Conservation (phyloP, 495 filamentous ascomycete genomes). For the Parmelia sp. region DNA sequence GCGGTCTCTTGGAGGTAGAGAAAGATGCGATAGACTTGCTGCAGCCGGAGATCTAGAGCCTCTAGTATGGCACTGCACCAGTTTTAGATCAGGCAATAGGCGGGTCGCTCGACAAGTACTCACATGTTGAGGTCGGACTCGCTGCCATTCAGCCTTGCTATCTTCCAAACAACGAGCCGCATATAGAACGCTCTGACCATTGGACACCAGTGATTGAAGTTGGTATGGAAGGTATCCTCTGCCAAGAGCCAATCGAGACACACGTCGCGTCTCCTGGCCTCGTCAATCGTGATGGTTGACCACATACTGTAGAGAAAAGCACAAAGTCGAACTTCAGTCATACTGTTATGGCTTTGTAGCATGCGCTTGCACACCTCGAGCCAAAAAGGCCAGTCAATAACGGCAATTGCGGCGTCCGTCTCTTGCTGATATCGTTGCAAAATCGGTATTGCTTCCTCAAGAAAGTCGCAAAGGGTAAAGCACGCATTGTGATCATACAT, state of each 20-base stretch:
- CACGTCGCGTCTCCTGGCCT: slow-evolving; percentile 60
- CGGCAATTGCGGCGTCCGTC: slow-evolving; percentile 33
- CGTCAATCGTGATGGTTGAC: slow-evolving; percentile 63
- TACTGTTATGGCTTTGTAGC: slow-evolving; percentile 81
- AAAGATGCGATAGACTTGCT: slow-evolving; percentile 72
- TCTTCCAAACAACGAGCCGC: slow-evolving; percentile 86
- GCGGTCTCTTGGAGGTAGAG: slow-evolving; percentile 62
- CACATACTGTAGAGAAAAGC: slow-evolving; percentile 80
- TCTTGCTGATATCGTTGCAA: slow-evolving; percentile 51
- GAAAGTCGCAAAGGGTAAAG: slow-evolving; percentile 85
- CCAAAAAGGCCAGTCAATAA: slow-evolving; percentile 86
- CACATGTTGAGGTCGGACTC: slow-evolving; percentile 54
- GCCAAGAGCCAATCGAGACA: slow-evolving; percentile 78
- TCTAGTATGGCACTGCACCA: slow-evolving; percentile 57
- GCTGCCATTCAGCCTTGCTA: slow-evolving; percentile 70
- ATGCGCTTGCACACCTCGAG: slow-evolving; percentile 75
- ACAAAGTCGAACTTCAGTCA: slow-evolving; percentile 85
- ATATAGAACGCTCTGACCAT: slow-evolving; percentile 97
- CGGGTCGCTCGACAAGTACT: neutral
- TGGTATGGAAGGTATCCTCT: slow-evolving; percentile 68
- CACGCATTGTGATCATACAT: slow-evolving; percentile 83
- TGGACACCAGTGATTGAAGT: slow-evolving; percentile 97
- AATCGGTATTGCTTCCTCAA: slow-evolving; percentile 69
- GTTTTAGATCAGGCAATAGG: neutral
- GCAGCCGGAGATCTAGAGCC: slow-evolving; percentile 60